Base-by-base conservation (phyloP, 805 yeast genomes). In the Kazachstania martiniae region DNA sequence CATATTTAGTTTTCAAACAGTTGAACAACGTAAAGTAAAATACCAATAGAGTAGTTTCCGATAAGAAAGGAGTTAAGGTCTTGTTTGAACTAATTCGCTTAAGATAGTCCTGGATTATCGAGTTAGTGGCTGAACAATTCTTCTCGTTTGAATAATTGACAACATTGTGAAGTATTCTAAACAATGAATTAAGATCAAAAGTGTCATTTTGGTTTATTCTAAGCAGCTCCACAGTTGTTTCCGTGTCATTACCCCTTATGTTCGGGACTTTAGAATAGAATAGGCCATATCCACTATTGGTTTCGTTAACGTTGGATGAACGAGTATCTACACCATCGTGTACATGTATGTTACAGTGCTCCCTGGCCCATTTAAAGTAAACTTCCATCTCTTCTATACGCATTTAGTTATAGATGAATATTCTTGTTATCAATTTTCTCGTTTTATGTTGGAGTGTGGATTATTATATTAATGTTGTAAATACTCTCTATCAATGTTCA, bases 161-260 rank as follows among this genome's bases (percentile, higher is more conserved):
- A 5, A 31, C 27, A 25, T 46, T 45, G 1, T 36, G 31, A 8
- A 50, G 25, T 8, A 55, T 34, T 3, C 38, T 33, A 25, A 48
- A 39, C 0, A 46, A 21, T 0, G 53, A 38, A 27, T 47, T 52
- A 7, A 68, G 47, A 29, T 61, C 58, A 13, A 62, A 46, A 0
- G 59, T 47, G 5, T 47, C 29, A 0, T 21, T n/a, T 4, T 41
- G 33, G 0, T 72, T 68, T 1, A 69, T 47, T 29, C 72, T 45
- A 32, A 69, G n/a, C n/a, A n/a, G n/a, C n/a, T n/a, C n/a, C n/a
- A n/a, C n/a, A n/a, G n/a, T n/a, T n/a, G n/a, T n/a, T n/a, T n/a
- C n/a, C n/a, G n/a, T n/a, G n/a, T n/a, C n/a, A n/a, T n/a, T n/a
- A n/a, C n/a, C n/a, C n/a, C n/a, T n/a, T n/a, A n/a, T n/a, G n/a